Percentiles rank a stretch among this genome's conserved stretches.
These are phyloP conservation scores for Saturnispora kantuleensis DNA, from an alignment of 805 yeast genomes.

Conservation along the genomic window DNA sequence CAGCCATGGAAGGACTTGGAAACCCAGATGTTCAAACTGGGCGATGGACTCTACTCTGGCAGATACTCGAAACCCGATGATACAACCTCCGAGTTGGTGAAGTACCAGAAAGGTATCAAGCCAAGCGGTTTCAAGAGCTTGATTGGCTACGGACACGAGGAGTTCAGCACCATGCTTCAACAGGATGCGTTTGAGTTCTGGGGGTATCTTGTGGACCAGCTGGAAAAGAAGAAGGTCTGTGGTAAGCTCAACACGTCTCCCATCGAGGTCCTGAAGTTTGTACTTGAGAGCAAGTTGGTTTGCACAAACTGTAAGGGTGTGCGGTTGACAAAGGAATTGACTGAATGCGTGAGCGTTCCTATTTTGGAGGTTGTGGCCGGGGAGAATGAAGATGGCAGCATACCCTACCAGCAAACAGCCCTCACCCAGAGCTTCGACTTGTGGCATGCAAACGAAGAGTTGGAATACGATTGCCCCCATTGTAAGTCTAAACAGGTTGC, in stretches of 20 bases:
- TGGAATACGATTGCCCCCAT: constrained; percentile 55
- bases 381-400: constrained; percentile 35
- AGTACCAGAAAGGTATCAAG: constrained; percentile 65
- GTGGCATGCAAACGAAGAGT: constrained; percentile 38
- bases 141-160: constrained; percentile 69
- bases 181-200: constrained; percentile 95
- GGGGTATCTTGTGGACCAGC: constrained; percentile 50
- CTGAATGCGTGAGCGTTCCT: constrained; percentile 57
- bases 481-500: constrained; percentile 35
- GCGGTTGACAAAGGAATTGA: constrained; percentile 41
- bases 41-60: constrained; percentile 72
- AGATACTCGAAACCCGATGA: constrained; percentile 56
- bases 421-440: constrained; percentile 39
- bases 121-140: constrained; percentile 70
- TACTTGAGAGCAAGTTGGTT: constrained; percentile 52
- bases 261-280: constrained; percentile 52
- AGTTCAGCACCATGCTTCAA: constrained; percentile 78
- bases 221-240: constrained; percentile 39
- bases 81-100: constrained; percentile 29
- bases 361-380: constrained; percentile 34
- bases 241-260: constrained; percentile 30
- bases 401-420: constrained; percentile 37
- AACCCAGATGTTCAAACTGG: constrained; percentile 70
- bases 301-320: constrained; percentile 53
- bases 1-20: constrained; percentile 56